phyloP scores from a whole-genome alignment of 2,329 filamentous ascomycete species.

The Colletotrichum noveboracense region DNA sequence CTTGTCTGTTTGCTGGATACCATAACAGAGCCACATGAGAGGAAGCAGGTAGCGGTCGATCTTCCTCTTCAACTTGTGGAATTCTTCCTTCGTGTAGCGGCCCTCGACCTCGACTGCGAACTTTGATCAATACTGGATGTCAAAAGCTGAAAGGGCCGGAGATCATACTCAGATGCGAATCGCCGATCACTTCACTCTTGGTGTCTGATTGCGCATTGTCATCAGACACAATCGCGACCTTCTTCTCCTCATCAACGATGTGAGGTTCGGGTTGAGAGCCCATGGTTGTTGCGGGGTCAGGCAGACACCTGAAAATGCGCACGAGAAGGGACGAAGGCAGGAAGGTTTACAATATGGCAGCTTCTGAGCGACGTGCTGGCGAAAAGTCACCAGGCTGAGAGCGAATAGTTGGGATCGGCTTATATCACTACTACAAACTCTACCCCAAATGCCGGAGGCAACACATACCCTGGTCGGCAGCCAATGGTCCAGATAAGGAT shows the following conservation, averaged over 20 bases:
- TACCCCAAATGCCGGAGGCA: background rate
- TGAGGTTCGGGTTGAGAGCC: background rate
- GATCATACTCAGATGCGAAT: background rate
- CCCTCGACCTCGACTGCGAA: constrained; percentile 6
- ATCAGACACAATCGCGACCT: background rate
- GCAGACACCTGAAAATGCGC: background rate
- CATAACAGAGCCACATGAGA: constrained; percentile 54
- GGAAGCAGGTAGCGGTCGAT: constrained; percentile 50
- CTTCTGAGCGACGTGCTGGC: background rate
- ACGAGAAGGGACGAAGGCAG: background rate
- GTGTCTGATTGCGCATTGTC: constrained; percentile 2
- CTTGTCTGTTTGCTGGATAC: constrained; percentile 54
- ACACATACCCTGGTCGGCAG: background rate
- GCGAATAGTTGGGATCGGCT: background rate
- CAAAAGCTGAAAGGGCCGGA: accelerated
- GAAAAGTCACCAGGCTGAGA: background rate
- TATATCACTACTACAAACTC: background rate
- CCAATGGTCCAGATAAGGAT: constrained; percentile 9
- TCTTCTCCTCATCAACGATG: background rate
- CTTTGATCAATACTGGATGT: background rate
- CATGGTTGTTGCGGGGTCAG: background rate
- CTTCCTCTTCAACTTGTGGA: constrained; percentile 42
- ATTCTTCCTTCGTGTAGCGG: constrained; percentile 41
- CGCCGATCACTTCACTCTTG: background rate
- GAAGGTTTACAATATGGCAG: background rate